Evolutionary conservation across 257 asterid genomes (phyloP), one percentile per base, ranked within the genome.

Genomic region (Scutellaria barbata): DNA sequence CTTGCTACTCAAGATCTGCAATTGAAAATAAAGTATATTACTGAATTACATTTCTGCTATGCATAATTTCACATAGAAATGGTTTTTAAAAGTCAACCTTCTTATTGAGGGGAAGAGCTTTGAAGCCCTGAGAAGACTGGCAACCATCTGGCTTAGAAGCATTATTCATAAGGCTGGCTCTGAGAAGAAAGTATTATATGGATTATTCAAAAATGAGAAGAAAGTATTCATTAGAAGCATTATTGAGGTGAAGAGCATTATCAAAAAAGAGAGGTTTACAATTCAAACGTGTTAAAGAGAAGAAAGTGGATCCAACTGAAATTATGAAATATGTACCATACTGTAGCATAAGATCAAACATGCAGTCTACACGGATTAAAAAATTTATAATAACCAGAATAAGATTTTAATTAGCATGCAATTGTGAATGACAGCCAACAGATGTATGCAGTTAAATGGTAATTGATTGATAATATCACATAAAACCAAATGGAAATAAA

Each of bases 1-100:
- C 85, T 87, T 94, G 89, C 99, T 91, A 35, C 89, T 80, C 68
- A 94, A 79, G 69, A 94, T 86, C 99, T 89, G 87, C 51, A 71
- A 45, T 30, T 20, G 37, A 33, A 25, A 47, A 48, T 8, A 54
- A 8, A 17, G 47, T 48, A 30, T 30, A 30, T 30, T 30, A 30
- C 35, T 30, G 57, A 33, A 12, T 66, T 40, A 18, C 17, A 45
- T 40, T 50, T 41, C 10, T 65, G 68, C 47, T 57, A 18, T n/a
- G 59, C 8, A 59, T 68, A 13, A 46, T 11, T 52, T n/a, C 37
- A 52, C 12, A 46, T 37, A 22, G 8, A 35, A 37, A n/a, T 12
- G 17, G 10, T 50, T 20, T 78, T 13, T 11, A 14, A 16, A 57
- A 30, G 9, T 43, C 16, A 72, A 88, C 98, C 96, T 94, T 90